phyloP scores from a whole-genome alignment of 441 rosid genomes.

The Flueggea neowawraea region DNA sequence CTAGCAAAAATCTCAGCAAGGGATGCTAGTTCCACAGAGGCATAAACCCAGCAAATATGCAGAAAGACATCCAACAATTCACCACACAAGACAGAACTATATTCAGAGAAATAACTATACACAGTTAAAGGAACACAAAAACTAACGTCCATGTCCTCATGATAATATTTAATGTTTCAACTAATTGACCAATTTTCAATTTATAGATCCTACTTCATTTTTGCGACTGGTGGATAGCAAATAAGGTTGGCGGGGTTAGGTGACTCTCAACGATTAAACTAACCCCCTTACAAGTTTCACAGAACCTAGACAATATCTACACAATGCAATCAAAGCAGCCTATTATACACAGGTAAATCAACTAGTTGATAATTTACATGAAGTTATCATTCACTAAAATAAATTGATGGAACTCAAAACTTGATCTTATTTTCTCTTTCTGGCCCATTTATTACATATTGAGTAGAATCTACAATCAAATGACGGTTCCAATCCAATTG shows the following conservation, averaged over 20 bases:
- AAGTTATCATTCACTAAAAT: too few species aligned
- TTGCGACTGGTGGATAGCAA: not conserved
- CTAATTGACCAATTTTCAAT: not conserved
- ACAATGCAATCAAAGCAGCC: not conserved
- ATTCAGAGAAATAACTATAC: too few species aligned
- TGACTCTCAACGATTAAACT: not conserved
- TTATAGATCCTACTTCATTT: not conserved
- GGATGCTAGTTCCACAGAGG: not conserved
- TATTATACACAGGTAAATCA: not conserved
- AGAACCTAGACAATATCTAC: not conserved
- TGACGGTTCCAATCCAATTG: not conserved
- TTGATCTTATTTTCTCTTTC: not conserved
- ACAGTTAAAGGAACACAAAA: not conserved
- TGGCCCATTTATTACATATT: not conserved
- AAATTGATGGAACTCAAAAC: too few species aligned
- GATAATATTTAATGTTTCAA: not conserved
- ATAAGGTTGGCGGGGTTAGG: not conserved
- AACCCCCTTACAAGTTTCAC: not conserved
- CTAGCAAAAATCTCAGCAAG: not conserved
- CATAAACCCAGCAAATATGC: not conserved
- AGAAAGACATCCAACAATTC: not conserved
- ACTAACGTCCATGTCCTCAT: not conserved
- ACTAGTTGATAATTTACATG: not conserved
- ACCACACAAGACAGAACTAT: too few species aligned
- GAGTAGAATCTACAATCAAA: not conserved